Evolutionary conservation across 2,329 filamentous ascomycete genomes (phyloP).

Genomic region (Curvularia sp.): DNA sequence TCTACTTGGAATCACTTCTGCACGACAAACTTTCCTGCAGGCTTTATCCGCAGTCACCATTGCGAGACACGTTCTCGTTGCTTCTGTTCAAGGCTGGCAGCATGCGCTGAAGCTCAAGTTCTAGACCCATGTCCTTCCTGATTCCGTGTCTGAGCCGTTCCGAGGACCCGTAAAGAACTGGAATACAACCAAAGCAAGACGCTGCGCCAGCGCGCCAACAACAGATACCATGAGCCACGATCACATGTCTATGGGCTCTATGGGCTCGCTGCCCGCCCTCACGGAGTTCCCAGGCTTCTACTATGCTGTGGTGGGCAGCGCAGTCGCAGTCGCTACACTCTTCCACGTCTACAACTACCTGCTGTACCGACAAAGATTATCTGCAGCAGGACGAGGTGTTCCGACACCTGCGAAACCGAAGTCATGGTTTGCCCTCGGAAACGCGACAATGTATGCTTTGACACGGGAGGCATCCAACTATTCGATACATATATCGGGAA

Average conservation of each 20-base stretch:
- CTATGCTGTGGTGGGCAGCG: slow-evolving; percentile 59
- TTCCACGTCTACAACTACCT: slow-evolving; percentile 57
- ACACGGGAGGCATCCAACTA: slow-evolving; percentile 61
- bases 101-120: slow-evolving; percentile 11
- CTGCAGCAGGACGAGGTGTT: slow-evolving; percentile 49
- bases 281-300: slow-evolving; percentile 60
- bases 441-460: slow-evolving; percentile 63
- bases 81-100: slow-evolving; percentile 1
- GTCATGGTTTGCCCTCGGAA: slow-evolving; percentile 54
- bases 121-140: not conserved
- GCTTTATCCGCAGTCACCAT: not conserved
- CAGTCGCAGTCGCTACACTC: slow-evolving; percentile 53
- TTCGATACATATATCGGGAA: slow-evolving; percentile 49
- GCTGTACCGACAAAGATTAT: slow-evolving; percentile 60
- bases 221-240: slow-evolving; percentile 35
- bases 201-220: slow-evolving; percentile 6
- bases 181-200: slow-evolving; percentile 20
- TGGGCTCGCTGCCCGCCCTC: slow-evolving; percentile 56
- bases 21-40: not conserved
- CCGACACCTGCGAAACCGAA: slow-evolving; percentile 62
- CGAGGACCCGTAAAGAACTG: not conserved
- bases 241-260: slow-evolving; percentile 46
- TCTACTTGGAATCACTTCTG: not conserved
- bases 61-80: not conserved
- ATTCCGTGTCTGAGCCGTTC: slow-evolving; percentile 2